phyloP scores from a whole-genome alignment of 176 grass and related monocot species.

The Oropetium thomaeum region DNA sequence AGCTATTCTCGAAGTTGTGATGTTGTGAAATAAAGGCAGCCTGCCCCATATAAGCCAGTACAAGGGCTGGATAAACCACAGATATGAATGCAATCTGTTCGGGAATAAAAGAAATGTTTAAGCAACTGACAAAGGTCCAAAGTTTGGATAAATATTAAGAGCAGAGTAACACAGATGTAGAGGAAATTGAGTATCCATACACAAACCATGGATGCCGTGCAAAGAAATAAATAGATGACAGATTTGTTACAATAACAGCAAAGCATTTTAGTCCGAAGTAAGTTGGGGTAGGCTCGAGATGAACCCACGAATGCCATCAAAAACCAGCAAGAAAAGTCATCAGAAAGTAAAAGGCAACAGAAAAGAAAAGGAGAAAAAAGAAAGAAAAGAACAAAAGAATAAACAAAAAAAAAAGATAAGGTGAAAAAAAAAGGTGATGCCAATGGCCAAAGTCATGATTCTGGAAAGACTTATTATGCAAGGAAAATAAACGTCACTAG shows the following conservation, averaged over 20 bases:
- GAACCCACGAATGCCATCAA: neutral
- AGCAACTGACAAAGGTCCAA: slow-evolving; percentile 1
- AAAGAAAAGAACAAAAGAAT: neutral
- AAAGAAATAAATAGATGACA: neutral
- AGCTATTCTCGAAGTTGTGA: slow-evolving; percentile 70
- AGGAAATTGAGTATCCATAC: neutral
- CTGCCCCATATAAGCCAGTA: slow-evolving; percentile 97
- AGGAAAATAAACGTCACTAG: neutral
- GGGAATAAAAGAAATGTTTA: slow-evolving; percentile 26
- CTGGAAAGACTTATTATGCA: neutral
- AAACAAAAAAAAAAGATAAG: neutral
- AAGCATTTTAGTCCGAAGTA: neutral
- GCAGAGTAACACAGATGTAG: slow-evolving; percentile 5
- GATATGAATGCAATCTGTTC: slow-evolving; percentile 80
- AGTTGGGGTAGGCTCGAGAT: no score
- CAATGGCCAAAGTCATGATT: neutral
- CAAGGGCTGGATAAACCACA: slow-evolving; percentile 86
- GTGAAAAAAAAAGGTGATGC: neutral
- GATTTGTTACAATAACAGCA: neutral
- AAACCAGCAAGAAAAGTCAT: neutral
- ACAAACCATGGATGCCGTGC: neutral
- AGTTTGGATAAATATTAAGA: neutral
- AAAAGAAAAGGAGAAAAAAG: neutral
- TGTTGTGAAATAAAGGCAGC: slow-evolving; percentile 98
- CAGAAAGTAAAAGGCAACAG: neutral